Base-by-base conservation (phyloP, 139 green algal species). In the Micractinium conductrix region DNA sequence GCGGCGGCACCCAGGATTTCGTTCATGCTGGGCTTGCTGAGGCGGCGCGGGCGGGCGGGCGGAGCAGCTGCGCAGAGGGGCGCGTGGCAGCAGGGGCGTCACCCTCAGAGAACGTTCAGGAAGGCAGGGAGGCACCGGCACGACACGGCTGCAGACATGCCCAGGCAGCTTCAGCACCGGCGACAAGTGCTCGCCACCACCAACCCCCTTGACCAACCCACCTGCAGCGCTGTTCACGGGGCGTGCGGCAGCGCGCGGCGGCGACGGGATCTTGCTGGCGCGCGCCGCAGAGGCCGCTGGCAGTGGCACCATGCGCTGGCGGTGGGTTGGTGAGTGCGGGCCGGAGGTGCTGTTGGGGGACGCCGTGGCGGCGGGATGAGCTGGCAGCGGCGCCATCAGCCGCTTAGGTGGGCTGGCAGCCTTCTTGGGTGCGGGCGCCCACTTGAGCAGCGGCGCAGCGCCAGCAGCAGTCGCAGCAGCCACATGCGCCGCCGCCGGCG, bases 1-100 rank as follows among this genome's bases (percentile, higher is more conserved):
- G 28, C 70, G 30, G 43, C 28, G 28, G 70, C 42, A 53, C 42
- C 38, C 42, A 78, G 42, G 70, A 78, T 78, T 28, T 78, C 70
- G 14, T 37, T 53, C 70, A 78, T 78, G 70, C 70, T 78, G 70
- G 70, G 70, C 70, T 78, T 78, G 70, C 70, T 78, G 70, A 78
- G 43, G 21, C 70, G 70, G 42, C 70, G 70, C 40, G 17, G 38
- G 42, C 70, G 43, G 42, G 35, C 43, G 12, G 26, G 42, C 0
- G 70, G 9, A 1, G 40, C 70, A 7, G 70, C 70, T 42, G 8
- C 43, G 43, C 26, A 62, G 53, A 62, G 2, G 26, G 53, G 6
- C 10, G 53, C 2, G 53, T 62, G 53, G 53, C 19, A 62, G 53
- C 19, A 16, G 53, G 5, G 24, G 7, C 24, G 53, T 62, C 5